These are phyloP conservation scores for Trypanosoma conorhini DNA, from an alignment of 208 protist species.

Conservation along the genomic window DNA sequence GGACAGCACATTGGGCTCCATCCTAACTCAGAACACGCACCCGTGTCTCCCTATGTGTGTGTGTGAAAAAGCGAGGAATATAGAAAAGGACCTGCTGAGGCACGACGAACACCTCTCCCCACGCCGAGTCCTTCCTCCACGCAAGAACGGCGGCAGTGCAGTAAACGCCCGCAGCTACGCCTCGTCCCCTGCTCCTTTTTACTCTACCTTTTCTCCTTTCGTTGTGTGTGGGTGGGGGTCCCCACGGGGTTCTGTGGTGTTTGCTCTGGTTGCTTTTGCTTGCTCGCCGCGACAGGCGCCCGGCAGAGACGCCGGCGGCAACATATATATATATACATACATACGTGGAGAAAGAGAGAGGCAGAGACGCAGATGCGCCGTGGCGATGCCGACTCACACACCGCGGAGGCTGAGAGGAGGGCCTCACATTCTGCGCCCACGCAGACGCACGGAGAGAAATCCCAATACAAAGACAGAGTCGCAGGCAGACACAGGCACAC, in stretches of 20 bases:
- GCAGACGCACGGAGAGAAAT: not conserved
- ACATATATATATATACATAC: not conserved
- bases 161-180: too few relatives aligned
- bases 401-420: slow-evolving; percentile 1
- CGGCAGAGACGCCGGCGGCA: too few relatives aligned
- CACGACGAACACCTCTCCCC: not conserved
- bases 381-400: not conserved
- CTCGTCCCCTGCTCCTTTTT: too few relatives aligned
- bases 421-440: not conserved
- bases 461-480: too few relatives aligned
- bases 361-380: not conserved
- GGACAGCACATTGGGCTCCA: slow-evolving; percentile 47
- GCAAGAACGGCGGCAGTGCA: too few relatives aligned
- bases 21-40: slow-evolving; percentile 4
- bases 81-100: not conserved
- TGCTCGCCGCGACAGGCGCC: not conserved
- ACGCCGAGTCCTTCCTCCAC: not conserved
- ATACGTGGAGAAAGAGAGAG: too few relatives aligned
- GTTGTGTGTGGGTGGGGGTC: not conserved
- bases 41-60: too few relatives aligned
- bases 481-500: slow-evolving; percentile 2
- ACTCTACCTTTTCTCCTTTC: slow-evolving; percentile 28
- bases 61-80: too few relatives aligned
- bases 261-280: not conserved
- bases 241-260: not conserved